Conservation (phyloP, 306 rosid species). For the Malus sylvestris region DNA sequence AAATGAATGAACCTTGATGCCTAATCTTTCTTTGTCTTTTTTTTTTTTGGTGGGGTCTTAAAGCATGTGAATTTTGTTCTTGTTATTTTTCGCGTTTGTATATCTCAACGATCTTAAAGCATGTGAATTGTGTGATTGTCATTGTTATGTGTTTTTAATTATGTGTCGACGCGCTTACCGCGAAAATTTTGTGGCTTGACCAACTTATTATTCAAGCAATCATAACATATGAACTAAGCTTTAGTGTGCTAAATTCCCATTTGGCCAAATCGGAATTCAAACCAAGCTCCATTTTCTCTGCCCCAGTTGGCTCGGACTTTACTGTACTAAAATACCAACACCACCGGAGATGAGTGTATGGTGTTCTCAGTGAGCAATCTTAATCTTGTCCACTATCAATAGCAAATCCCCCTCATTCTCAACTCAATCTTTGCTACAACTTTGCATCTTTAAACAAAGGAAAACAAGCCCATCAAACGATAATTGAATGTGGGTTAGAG, state of each 20-base stretch:
- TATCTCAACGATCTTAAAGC: not conserved
- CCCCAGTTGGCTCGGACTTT: not conserved
- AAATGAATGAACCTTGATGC: too few species aligned
- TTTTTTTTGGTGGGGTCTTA: too few species aligned
- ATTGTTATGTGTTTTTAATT: not conserved
- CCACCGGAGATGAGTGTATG: constrained; percentile 12
- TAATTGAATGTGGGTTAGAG: constrained; percentile 15
- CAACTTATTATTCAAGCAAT: too few species aligned
- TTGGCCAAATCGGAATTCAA: not conserved
- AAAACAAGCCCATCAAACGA: constrained; percentile 32
- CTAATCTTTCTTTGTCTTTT: too few species aligned
- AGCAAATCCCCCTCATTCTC: not conserved
- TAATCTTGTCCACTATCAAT: constrained; percentile 6
- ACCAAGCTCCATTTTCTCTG: not conserved
- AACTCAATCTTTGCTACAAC: constrained; percentile 28
- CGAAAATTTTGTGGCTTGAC: too few species aligned
- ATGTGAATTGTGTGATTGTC: not conserved
- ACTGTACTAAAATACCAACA: not conserved
- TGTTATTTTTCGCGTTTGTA: too few species aligned
- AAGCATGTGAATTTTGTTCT: too few species aligned
- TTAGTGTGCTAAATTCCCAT: not conserved
- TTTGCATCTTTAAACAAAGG: constrained; percentile 32
- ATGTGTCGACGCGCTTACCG: too few species aligned
- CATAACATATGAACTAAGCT: not conserved
- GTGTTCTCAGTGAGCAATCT: constrained; percentile 9